Base-by-base conservation (phyloP, 306 rosid genomes). In the Sicyos edulis region DNA sequence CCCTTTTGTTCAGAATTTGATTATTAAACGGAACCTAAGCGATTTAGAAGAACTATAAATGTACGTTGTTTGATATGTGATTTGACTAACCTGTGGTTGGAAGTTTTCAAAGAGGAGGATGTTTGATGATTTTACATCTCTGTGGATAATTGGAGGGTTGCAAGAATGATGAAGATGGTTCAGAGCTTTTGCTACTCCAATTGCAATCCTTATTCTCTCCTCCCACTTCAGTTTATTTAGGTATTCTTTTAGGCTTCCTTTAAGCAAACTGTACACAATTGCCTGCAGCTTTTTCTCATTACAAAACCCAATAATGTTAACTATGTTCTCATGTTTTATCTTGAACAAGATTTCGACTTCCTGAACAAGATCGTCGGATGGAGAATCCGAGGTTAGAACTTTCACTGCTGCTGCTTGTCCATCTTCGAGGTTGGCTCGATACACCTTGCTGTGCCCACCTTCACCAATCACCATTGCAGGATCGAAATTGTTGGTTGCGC, bases 91-190 rank as follows among this genome's bases (percentile, higher is more conserved):
- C 47, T 76, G 80, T 5, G 87, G 83, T 61, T 79, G 71, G 7
- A 50, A 81, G 61, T 76, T 70, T 7, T 76, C 76, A 44, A 81
- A 76, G 71, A 84, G 83, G 78, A 81, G 83, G 75, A 84, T 84
- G 80, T 84, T 84, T 16, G 79, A 77, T 22, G 87, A 84, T 53
- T 84, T 84, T n/a, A n/a, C n/a, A n/a, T n/a, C n/a, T n/a, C n/a
- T n/a, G n/a, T n/a, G n/a, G n/a, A n/a, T n/a, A n/a, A 84, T 65
- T 19, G 81, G 80, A 76, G 85, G 85, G 54, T 59, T 51, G 62
- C 80, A 80, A 79, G 80, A 84, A 74, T 81, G 80, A 59, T 84
- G 87, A 78, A 84, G 85, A 67, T 78, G 76, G 21, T 72, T 71
- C 52, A 84, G 47, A 7, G 85, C 83, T 80, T 76, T 81, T 14